Percentiles rank a stretch among this genome's conserved stretches.
phyloP scores from a whole-genome alignment of 1,139 yeast species.

The Candida glucosophila region DNA sequence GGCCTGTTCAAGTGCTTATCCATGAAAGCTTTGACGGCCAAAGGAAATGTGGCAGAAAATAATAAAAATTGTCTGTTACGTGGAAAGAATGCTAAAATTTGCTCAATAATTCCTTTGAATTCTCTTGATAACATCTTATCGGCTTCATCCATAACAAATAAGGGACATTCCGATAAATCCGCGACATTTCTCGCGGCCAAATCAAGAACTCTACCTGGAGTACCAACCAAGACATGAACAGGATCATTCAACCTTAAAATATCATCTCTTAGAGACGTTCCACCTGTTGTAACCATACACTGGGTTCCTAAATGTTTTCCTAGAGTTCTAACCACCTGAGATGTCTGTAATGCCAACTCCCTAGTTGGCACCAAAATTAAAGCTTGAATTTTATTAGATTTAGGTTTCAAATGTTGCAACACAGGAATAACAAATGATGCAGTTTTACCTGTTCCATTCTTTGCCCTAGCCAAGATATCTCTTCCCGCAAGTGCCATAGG shows the following conservation, averaged over 20 bases:
- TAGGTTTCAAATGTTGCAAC: constrained; percentile 77
- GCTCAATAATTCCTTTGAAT: constrained; percentile 82
- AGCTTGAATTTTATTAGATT: constrained; percentile 77
- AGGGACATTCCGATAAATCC: constrained; percentile 77
- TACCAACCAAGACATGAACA: constrained; percentile 85
- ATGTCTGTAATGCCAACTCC: constrained; percentile 93
- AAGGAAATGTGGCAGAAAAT: constrained; percentile 94
- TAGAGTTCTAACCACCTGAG: constrained; percentile 94
- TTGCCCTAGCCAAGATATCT: constrained; percentile 95
- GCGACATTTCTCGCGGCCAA: constrained; percentile 84
- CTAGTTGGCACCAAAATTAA: constrained; percentile 87
- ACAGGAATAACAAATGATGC: constrained; percentile 93
- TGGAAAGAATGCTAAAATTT: constrained; percentile 78
- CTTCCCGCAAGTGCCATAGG: constrained; percentile 95
- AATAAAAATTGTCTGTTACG: constrained; percentile 73
- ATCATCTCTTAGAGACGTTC: constrained; percentile 90
- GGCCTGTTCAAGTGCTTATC: constrained; percentile 86
- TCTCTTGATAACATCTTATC: constrained; percentile 93
- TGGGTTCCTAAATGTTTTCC: constrained; percentile 90
- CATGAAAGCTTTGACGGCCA: constrained; percentile 89
- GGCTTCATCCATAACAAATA: constrained; percentile 98
- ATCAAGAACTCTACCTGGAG: constrained; percentile 96
- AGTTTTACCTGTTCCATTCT: constrained; percentile 97
- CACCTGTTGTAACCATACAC: constrained; percentile 99
- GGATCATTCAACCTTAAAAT: constrained; percentile 87